Base-by-base conservation (phyloP, 148 eudicot species). In the Cornus florida region DNA sequence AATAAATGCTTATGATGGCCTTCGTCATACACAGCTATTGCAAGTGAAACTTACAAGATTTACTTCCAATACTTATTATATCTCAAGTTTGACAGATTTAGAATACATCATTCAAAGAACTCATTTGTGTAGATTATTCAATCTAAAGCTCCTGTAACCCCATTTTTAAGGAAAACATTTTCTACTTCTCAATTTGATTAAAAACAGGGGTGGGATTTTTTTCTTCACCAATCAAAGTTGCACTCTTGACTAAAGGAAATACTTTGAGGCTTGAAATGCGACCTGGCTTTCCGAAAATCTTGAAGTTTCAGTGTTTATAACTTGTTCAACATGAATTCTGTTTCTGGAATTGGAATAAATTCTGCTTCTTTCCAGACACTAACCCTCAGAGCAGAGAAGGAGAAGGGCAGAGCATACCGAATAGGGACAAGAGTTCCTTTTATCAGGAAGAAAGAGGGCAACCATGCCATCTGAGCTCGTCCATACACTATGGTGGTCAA, bases 401-500 rank as follows among this genome's bases (percentile, higher is more conserved):
- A 13, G 20, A 57, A 16, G 20, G 20, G 3, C 62, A 57, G 62
- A 13, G 20, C 62, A 57, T 57, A 19, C 20, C 62, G 1, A 13
- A 19, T 19, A 57, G 20, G 6, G 62, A 57, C 62, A 57, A 20
- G 62, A 19, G 62, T 16, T 57, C 62, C 2, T 57, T 57, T 57
- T 57, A 57, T 16, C 62, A 57, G 20, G 62, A 57, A 57, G 62
- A 57, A 57, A 57, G 20, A 57, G 62, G 17, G n/a, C 62, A 57
- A 19, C 62, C 62, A 11, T 57, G 62, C 20, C 84, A 90, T 77
- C 82, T 91, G 82, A 95, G 97, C 93, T 91, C 95, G 3, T 95
- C 98, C 1, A 86, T 95, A 38, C 93, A 95, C 81, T 93, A 93
- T 82, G 98, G 98, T 66, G 96, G 97, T 76, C 98, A 89, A 87